Evolutionary conservation across 2,329 filamentous ascomycete species (phyloP).

Genomic region (Lasiodiplodia sp.): DNA sequence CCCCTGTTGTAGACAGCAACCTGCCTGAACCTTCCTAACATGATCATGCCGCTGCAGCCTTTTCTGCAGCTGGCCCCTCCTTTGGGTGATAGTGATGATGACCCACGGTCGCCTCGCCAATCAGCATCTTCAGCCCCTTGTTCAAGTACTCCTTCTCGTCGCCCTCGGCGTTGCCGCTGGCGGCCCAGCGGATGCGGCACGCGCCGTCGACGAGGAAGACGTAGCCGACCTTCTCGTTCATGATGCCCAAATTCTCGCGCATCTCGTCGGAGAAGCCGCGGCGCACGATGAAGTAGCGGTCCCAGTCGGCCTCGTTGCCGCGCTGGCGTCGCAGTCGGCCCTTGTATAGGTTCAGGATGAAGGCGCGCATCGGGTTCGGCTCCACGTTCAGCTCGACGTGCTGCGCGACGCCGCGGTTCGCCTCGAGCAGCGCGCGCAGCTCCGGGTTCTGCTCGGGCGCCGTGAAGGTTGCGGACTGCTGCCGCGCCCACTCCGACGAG

Average conservation of each 20-base stretch:
- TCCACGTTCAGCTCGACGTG: constrained; percentile 88
- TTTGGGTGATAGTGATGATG: constrained; percentile 37
- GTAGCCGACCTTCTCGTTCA: constrained; percentile 94
- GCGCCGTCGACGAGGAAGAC: constrained; percentile 87
- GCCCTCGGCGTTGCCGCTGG: constrained; percentile 72
- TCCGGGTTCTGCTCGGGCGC: constrained; percentile 68
- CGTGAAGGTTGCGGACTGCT: constrained; percentile 77
- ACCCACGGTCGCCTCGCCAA: constrained; percentile 58
- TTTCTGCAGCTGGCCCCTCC: background rate
- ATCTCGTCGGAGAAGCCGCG: constrained; percentile 64
- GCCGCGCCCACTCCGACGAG: constrained; percentile 84
- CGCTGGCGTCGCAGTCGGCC: constrained; percentile 57
- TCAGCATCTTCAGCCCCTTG: constrained; percentile 68
- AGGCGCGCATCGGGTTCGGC: constrained; percentile 72
- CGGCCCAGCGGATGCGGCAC: constrained; percentile 93
- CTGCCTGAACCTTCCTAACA: background rate
- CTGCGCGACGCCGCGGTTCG: constrained; percentile 67
- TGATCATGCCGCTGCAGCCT: background rate
- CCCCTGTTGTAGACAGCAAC: too few relatives aligned
- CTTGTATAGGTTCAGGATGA: constrained; percentile 64
- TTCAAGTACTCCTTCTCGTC: constrained; percentile 73
- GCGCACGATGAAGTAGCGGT: constrained; percentile 65
- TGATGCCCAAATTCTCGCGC: constrained; percentile 68
- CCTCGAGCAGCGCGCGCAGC: constrained; percentile 68
- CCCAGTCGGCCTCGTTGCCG: constrained; percentile 57